These are phyloP conservation scores for Nakazawaea ambrosiae DNA, from an alignment of 805 yeast genomes.

Conservation along the genomic window DNA sequence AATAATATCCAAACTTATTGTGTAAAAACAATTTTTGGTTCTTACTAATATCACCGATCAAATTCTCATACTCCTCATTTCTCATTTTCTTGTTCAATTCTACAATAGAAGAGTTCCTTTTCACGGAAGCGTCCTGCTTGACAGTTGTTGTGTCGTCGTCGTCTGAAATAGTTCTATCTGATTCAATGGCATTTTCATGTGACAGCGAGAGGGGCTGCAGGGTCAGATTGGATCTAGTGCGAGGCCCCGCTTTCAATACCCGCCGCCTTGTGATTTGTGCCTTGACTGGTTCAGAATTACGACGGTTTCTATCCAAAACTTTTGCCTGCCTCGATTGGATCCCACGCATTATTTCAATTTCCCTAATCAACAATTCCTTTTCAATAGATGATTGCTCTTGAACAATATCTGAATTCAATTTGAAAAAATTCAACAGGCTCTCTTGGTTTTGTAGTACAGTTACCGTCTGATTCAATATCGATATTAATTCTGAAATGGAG, in stretches of 20 bases:
- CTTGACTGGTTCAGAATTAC: background rate
- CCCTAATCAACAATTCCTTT: conserved; percentile 5
- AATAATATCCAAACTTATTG: conserved; percentile 11
- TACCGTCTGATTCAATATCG: conserved; percentile 4
- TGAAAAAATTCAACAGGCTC: conserved; percentile 6
- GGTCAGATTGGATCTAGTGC: background rate
- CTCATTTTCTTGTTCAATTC: background rate
- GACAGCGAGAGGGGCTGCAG: too few species aligned
- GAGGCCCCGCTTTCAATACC: background rate
- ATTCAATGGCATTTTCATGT: conserved; percentile 4
- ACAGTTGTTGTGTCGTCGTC: background rate
- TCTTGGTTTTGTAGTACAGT: conserved; percentile 5
- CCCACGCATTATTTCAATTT: conserved; percentile 2
- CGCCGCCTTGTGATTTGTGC: background rate
- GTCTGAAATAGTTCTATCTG: conserved; percentile 8
- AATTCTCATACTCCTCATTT: conserved; percentile 6
- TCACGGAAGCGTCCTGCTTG: background rate
- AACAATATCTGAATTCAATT: conserved; percentile 3
- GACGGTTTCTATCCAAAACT: background rate
- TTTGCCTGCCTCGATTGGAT: conserved; percentile 1
- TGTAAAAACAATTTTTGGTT: conserved; percentile 8
- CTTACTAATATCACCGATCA: conserved; percentile 6
- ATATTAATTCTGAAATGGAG: conserved; percentile 3
- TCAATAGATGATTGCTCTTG: conserved; percentile 8
- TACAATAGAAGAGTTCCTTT: background rate